Percentiles rank a stretch among this genome's conserved stretches.
Conservation (phyloP, 305 asterid genomes). For the Solanum hybrid region DNA sequence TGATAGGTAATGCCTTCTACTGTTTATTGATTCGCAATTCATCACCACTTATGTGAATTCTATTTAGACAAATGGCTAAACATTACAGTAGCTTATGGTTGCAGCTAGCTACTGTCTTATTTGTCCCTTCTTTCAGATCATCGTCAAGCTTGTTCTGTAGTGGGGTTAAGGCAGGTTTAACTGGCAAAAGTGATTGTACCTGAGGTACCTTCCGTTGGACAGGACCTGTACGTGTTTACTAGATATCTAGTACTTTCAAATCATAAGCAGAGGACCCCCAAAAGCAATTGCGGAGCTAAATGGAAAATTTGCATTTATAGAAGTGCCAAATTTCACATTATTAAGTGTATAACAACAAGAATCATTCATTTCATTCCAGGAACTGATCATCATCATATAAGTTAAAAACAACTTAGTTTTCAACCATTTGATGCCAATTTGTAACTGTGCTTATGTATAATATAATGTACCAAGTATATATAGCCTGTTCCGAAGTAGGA, state of each 20-base stretch:
- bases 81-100: neutral
- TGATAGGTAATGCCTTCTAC: neutral
- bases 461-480: neutral
- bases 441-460: too few species aligned
- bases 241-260: neutral
- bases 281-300: neutral
- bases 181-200: neutral
- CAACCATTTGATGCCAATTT: neutral
- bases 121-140: neutral
- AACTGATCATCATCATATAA: neutral
- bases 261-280: neutral
- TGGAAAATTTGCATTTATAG: neutral
- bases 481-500: neutral
- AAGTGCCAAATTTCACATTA: neutral
- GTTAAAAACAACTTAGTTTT: neutral
- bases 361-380: neutral
- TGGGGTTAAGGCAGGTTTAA: neutral
- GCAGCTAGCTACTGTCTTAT: neutral
- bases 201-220: too few species aligned
- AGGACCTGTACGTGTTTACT: neutral
- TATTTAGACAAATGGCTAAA: neutral
- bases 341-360: neutral
- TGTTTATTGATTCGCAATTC: neutral
- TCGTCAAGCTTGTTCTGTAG: neutral
- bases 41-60: neutral